phyloP scores from a whole-genome alignment of 108 stramenopile species.

The Cyclotella baltica region DNA sequence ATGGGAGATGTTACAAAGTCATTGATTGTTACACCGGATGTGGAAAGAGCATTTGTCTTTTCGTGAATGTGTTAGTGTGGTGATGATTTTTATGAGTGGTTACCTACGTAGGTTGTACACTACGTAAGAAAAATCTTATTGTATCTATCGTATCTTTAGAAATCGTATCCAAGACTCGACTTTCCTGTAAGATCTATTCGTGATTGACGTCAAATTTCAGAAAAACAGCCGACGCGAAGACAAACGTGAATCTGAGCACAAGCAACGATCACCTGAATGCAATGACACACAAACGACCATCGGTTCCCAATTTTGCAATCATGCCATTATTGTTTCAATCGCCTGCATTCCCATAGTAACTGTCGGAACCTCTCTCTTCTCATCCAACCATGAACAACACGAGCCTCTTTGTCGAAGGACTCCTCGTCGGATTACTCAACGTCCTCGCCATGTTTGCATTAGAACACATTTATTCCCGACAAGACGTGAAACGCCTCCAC shows the following conservation, averaged over 20 bases:
- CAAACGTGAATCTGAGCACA: background rate
- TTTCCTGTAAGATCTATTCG: background rate
- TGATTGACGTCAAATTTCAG: conserved; percentile 5
- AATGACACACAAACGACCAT: background rate
- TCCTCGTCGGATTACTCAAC: conserved; percentile 28
- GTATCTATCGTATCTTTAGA: no score
- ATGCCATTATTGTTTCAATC: background rate
- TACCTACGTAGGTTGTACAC: no score
- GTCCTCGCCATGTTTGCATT: conserved; percentile 32
- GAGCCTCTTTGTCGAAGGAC: conserved; percentile 35
- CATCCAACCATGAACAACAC: background rate
- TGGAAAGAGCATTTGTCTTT: conserved; percentile 57
- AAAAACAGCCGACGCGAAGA: conserved; percentile 12
- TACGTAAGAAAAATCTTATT: no score
- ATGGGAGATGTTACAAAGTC: conserved; percentile 82
- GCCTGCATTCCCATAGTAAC: background rate
- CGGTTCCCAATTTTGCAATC: background rate
- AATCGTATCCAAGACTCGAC: background rate
- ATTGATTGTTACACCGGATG: conserved; percentile 82
- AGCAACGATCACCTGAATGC: background rate
- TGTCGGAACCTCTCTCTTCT: background rate
- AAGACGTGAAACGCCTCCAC: conserved; percentile 34
- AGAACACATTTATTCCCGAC: conserved; percentile 22
- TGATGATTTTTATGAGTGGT: background rate
- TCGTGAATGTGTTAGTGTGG: conserved; percentile 13